phyloP scores from a whole-genome alignment of 2,329 filamentous ascomycete species.

The Chaetomium strumarium region DNA sequence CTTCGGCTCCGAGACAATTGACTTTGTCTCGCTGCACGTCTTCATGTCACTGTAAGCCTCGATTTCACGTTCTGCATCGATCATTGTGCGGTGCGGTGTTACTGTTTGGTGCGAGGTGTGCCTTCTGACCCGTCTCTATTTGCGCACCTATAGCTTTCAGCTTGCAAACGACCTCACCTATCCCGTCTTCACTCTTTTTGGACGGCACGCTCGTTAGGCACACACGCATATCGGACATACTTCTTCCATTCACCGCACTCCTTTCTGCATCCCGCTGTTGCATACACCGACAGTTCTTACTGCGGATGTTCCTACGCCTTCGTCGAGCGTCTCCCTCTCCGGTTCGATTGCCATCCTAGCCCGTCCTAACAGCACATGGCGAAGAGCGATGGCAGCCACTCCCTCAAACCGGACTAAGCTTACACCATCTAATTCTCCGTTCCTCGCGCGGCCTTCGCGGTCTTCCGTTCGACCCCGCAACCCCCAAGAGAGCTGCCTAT shows the following conservation, averaged over 20 bases:
- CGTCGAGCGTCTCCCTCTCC: conserved; percentile 9
- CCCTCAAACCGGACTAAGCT: conserved; percentile 58
- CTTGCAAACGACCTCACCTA: conserved; percentile 4
- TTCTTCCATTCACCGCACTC: conserved; percentile 5
- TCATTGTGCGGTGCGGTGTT: neutral
- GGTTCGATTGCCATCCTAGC: conserved; percentile 2
- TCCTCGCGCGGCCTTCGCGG: conserved; percentile 54
- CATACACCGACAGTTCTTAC: conserved; percentile 6
- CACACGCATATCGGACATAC: conserved; percentile 1
- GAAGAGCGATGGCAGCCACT: conserved; percentile 51
- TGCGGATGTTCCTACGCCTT: conserved; percentile 14
- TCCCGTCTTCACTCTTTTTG: conserved; percentile 17
- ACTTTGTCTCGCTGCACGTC: conserved; percentile 19
- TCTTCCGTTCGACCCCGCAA: conserved; percentile 52
- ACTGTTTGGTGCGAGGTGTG: neutral
- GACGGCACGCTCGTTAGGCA: conserved; percentile 5
- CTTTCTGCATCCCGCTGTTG: conserved; percentile 5
- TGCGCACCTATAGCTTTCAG: conserved; percentile 17
- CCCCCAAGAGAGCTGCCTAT: conserved; percentile 56
- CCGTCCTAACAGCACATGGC: conserved; percentile 42
- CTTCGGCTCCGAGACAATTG: conserved; percentile 20
- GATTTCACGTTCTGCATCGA: no score
- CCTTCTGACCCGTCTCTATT: conserved; percentile 12
- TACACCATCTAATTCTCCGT: conserved; percentile 74
- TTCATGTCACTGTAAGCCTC: conserved; percentile 25